Evolutionary conservation across 2,329 filamentous ascomycete genomes (phyloP), one percentile per base, ranked within the genome.

Genomic region (Diaporthe ilicicola): DNA sequence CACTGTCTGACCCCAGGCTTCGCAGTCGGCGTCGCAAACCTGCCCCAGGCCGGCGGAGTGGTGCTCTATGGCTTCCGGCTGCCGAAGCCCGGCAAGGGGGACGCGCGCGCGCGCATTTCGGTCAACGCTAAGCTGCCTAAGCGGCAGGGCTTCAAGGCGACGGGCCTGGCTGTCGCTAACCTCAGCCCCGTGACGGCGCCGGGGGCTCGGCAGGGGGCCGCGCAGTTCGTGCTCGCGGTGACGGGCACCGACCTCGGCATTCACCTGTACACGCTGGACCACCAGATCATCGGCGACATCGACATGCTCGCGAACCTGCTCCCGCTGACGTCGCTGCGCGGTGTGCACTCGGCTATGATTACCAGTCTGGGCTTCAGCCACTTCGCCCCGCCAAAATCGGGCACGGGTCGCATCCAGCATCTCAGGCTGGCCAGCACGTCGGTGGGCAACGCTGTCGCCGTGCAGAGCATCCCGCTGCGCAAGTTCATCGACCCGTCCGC

Each of bases 371-470:
- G 86, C 12, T 89, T 91, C 77, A 90, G 89, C 4, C 82, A 82
- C 69, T 91, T 91, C 78, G 78, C 80, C 27, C 82, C 88, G 0
- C 89, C 87, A n/a, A 83, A 87, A 73, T 83, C 81, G 3, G 78
- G 84, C 75, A 79, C 83, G 68, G 82, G 82, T 64, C 77, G 79
- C 46, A 85, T 88, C 19, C 87, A 91, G 75, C 89, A 89, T 76
- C 83, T 97, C 75, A 93, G 93, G 76, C 88, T 97, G 4, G 94
- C 93, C 37, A 95, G 93, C 56, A 92, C 94, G 50, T 94, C 92
- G 61, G 90, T 97, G 75, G 92, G 90, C 72, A 95, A 94, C 79
- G 93, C 91, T 0, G 89, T 94, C 50, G 90, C 92, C 37, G 91
- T 97, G 32, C 93, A 97, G 80, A 92, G 90, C 48, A 90, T 97